phyloP scores from a whole-genome alignment of 805 yeast genomes.

The Kluyveromyces aestuarii region DNA sequence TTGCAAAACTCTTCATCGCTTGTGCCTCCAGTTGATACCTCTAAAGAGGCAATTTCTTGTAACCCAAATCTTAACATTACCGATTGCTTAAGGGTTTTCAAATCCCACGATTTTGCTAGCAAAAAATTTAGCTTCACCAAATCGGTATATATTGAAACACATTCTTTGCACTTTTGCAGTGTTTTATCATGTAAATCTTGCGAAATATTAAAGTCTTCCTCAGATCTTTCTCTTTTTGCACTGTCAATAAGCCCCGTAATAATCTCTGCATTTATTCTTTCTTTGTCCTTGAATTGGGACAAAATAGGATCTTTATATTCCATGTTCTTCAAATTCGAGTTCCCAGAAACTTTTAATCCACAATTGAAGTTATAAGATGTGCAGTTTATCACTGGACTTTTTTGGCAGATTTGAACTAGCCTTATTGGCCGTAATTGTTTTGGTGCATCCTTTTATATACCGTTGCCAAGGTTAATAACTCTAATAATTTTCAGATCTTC shows the following conservation, averaged over 20 bases:
- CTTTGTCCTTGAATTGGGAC: constrained; percentile 7
- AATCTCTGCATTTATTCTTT: constrained; percentile 3
- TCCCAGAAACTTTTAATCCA: too few relatives aligned
- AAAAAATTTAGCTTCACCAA: constrained; percentile 21
- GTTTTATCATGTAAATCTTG: constrained; percentile 6
- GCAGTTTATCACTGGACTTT: too few relatives aligned
- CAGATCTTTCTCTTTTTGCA: background rate
- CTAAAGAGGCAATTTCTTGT: constrained; percentile 1
- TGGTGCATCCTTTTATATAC: background rate
- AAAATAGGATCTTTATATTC: constrained; percentile 8
- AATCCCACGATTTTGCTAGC: constrained; percentile 26
- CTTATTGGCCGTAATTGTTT: background rate
- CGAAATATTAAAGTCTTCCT: background rate
- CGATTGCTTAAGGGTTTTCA: constrained; percentile 21
- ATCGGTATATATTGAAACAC: constrained; percentile 21
- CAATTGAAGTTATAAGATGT: too few relatives aligned
- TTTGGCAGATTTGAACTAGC: background rate
- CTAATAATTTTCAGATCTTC: background rate
- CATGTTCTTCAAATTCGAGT: background rate
- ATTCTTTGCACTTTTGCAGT: constrained; percentile 18
- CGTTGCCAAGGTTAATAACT: background rate
- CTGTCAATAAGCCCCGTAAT: constrained; percentile 5
- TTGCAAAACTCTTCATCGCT: constrained; percentile 37
- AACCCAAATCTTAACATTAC: constrained; percentile 20
- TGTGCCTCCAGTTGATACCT: background rate